Evolutionary conservation across 139 green algal genomes (phyloP), one percentile per base, ranked within the genome.

Genomic region (Chlorella sp.): DNA sequence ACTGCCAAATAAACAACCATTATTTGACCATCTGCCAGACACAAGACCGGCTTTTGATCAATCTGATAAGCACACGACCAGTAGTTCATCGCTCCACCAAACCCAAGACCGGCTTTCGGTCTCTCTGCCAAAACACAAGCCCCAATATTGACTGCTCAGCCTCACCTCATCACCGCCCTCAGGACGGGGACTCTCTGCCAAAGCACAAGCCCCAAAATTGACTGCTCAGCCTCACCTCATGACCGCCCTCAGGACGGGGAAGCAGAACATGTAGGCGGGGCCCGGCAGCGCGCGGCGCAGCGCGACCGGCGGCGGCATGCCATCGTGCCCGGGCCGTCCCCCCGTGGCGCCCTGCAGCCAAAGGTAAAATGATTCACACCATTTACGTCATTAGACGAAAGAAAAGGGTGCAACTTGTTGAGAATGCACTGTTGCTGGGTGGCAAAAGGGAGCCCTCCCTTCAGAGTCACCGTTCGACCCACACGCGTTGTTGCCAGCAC

Each of bases 201-300:
- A 28, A 9, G 16, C 37, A 83, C 5, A 26, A 28, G 2, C 5
- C 7, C 39, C 28, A 5, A 84, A 69, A 28, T 3, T 3, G 48
- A 9, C 26, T 12, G 3, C 16, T 3, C 5, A 21, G 4, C 48
- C 42, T 64, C 68, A 90, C 85, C 78, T 91, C 69, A 93, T 78
- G 57, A 92, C 88, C 22, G 85, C 91, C 2, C 85, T 87, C 40
- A 98, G 83, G 14, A 98, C 90, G 1, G 97, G 96, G 92, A 98
- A 98, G 42, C 95, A 90, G 64, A 98, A 95, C 53, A 89, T 92
- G 86, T 97, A 98, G 42, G 94, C 89, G n/a, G 92, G 91, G 12
- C 88, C 89, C 0, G 94, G 89, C 81, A 98, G 90, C 26, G 93
- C 66, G n/a, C 81, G 87, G 30, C 39, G 68, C 88, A 64, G 28